Conservation (phyloP, 129 eudicot genomes). For the Artemisia tridentata region DNA sequence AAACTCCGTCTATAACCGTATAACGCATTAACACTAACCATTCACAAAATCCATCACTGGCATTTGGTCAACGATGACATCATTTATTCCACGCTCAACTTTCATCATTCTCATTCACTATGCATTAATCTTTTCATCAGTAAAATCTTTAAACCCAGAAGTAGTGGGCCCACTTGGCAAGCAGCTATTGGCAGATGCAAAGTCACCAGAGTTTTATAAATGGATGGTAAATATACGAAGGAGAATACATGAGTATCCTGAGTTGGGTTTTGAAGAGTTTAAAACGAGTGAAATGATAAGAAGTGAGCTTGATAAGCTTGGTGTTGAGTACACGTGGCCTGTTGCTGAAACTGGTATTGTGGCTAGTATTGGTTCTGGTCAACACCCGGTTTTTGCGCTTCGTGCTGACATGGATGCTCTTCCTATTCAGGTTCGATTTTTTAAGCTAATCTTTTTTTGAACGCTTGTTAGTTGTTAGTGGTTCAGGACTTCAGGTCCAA, state of each 20-base stretch:
- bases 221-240: constrained; percentile 53
- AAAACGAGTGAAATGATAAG: constrained; percentile 57
- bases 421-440: constrained; percentile 57
- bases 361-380: constrained; percentile 56
- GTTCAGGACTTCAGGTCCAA: too few relatives aligned
- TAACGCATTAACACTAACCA: too few relatives aligned
- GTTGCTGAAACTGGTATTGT: constrained; percentile 58
- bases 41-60: too few relatives aligned
- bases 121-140: too few relatives aligned
- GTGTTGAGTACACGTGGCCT: constrained; percentile 52
- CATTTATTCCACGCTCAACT: too few relatives aligned
- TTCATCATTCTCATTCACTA: too few relatives aligned
- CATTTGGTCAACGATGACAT: too few relatives aligned
- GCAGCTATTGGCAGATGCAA: constrained; percentile 45
- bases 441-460: too few relatives aligned
- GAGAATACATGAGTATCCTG: constrained; percentile 58
- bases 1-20: too few relatives aligned
- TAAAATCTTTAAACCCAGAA: constrained; percentile 16
- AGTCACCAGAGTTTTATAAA: constrained; percentile 41
- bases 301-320: constrained; percentile 51
- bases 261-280: constrained; percentile 56
- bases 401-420: constrained; percentile 78
- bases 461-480: too few relatives aligned
- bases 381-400: constrained; percentile 51
- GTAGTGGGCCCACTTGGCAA: constrained; percentile 35